phyloP scores from a whole-genome alignment of 1,284 basidiomycete genomes.

The Spongiforma sp. region DNA sequence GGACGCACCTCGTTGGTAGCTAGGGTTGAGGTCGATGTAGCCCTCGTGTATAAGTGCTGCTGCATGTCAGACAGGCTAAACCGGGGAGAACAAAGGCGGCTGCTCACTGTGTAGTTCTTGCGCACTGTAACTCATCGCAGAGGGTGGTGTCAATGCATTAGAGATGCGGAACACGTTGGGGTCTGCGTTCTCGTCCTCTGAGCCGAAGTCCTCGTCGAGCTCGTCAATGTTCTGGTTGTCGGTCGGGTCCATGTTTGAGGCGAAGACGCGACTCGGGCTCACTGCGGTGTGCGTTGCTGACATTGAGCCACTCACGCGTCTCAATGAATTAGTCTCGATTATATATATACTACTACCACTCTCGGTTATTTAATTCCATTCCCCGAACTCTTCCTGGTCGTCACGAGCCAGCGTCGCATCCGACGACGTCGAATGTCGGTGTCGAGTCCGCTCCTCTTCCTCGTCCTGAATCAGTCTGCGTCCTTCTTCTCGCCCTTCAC shows the following conservation, averaged over 20 bases:
- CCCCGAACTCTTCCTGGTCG: conserved; percentile 43
- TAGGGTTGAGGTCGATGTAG: conserved; percentile 64
- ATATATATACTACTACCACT: not conserved
- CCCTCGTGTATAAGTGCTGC: conserved; percentile 68
- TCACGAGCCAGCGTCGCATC: conserved; percentile 42
- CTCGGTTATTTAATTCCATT: conserved; percentile 29
- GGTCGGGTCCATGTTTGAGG: conserved; percentile 20
- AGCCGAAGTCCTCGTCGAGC: conserved; percentile 49
- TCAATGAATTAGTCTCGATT: not conserved
- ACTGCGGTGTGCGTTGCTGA: not conserved
- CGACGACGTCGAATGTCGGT: conserved; percentile 43
- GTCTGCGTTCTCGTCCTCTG: conserved; percentile 43
- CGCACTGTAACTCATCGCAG: conserved; percentile 46
- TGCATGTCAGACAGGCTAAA: conserved; percentile 7
- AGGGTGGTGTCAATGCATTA: conserved; percentile 46
- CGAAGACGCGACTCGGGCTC: not conserved
- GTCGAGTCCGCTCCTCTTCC: conserved; percentile 32
- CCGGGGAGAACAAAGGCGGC: not conserved
- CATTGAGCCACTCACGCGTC: not conserved
- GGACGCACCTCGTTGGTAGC: conserved; percentile 67
- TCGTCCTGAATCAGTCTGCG: conserved; percentile 28
- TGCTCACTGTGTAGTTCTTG: conserved; percentile 58
- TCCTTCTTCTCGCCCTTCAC: conserved; percentile 19
- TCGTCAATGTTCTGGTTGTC: conserved; percentile 53
- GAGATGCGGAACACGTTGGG: conserved; percentile 53